Percentiles rank a stretch among this genome's conserved stretches.
phyloP scores from a whole-genome alignment of 352 stramenopile genomes.

The Plasmopara viticola region DNA sequence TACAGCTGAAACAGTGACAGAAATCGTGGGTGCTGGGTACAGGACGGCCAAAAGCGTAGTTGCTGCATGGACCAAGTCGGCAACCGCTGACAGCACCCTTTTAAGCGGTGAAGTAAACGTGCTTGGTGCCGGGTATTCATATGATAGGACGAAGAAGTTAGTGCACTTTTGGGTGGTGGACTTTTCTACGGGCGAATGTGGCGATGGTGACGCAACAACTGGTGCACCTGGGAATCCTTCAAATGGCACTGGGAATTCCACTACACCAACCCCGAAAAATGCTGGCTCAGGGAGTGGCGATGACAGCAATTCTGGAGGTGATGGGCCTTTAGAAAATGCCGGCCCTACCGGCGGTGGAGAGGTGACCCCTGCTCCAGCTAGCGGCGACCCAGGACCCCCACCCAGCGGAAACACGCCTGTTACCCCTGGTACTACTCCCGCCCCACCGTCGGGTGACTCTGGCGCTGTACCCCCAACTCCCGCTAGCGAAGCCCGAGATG shows the following conservation, averaged over 20 bases:
- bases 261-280: background rate
- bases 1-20: constrained; percentile 19
- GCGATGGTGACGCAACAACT: background rate
- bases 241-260: background rate
- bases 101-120: constrained; percentile 23
- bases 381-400: background rate
- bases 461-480: background rate
- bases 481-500: background rate
- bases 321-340: background rate
- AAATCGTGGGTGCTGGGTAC: constrained; percentile 47
- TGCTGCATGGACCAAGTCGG: constrained; percentile 39
- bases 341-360: background rate
- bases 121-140: constrained; percentile 31
- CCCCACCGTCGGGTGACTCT: background rate
- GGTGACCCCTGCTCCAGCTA: background rate
- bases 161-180: constrained; percentile 36
- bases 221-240: background rate
- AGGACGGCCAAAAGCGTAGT: constrained; percentile 30
- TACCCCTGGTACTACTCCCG: background rate
- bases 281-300: background rate
- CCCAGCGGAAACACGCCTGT: background rate
- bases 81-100: constrained; percentile 32
- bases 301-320: background rate
- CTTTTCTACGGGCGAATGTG: constrained; percentile 27
- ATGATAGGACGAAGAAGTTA: constrained; percentile 29